Conservation (phyloP, 2,329 filamentous ascomycete species). For the Exophiala lecanii-corni region DNA sequence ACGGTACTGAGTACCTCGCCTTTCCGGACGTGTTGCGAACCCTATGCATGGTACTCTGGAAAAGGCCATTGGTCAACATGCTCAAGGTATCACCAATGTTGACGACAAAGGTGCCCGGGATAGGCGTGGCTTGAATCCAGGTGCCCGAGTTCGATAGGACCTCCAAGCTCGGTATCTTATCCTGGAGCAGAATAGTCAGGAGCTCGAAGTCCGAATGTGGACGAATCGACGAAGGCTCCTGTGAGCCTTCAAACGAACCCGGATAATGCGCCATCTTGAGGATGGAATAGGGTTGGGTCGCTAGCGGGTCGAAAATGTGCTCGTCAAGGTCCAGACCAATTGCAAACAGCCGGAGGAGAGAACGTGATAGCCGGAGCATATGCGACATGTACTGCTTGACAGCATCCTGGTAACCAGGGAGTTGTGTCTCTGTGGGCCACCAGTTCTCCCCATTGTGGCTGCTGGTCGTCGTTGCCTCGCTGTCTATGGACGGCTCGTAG, state of each 20-base stretch:
- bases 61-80: slow-evolving; percentile 47
- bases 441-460: slow-evolving; percentile 13
- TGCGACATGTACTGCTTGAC: slow-evolving; percentile 14
- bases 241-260: slow-evolving; percentile 28
- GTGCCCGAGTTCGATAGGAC: slow-evolving; percentile 40
- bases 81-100: slow-evolving; percentile 50
- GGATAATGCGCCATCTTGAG: slow-evolving; percentile 46
- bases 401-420: slow-evolving; percentile 12
- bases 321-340: slow-evolving; percentile 52
- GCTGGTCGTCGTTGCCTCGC: slow-evolving; percentile 2
- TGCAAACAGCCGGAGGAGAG: slow-evolving; percentile 50
- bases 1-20: slow-evolving; percentile 49
- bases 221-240: slow-evolving; percentile 25
- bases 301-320: slow-evolving; percentile 51
- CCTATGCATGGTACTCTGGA: slow-evolving; percentile 50
- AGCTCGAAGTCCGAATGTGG: slow-evolving; percentile 50
- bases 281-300: slow-evolving; percentile 47
- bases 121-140: slow-evolving; percentile 40
- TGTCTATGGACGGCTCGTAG: slow-evolving; percentile 15
- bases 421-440: slow-evolving; percentile 13
- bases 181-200: slow-evolving; percentile 53
- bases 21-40: slow-evolving; percentile 41
- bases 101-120: slow-evolving; percentile 44
- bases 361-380: slow-evolving; percentile 46
- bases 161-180: slow-evolving; percentile 48